Base-by-base conservation (phyloP, 2,329 filamentous ascomycete genomes). In the Venturia carpophila region DNA sequence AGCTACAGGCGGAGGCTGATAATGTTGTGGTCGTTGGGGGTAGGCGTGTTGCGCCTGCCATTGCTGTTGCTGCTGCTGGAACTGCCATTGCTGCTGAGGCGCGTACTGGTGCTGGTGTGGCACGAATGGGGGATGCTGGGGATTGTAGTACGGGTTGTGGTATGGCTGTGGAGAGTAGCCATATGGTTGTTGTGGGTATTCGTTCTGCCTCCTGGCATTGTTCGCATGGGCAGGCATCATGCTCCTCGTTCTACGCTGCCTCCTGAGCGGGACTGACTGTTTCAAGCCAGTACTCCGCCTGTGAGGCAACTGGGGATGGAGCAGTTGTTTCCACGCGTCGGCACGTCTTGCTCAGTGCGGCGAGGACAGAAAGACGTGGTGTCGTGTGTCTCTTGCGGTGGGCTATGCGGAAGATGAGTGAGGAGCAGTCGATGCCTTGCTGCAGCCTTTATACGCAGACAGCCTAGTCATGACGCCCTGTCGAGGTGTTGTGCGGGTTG, bases 31-130 rank as follows among this genome's bases (percentile, higher is more conserved):
- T 27, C 47, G 47, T 21, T 52, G 47, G 11, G 47, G 15, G 47
- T 52, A 52, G 47, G 47, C 47, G 3, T 52, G 75, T 56, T 73
- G 73, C 34, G 75, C 75, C 71, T 76, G 73, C 49, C 72, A 72
- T 67, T 76, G 76, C 67, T 75, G 75, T 66, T 71, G 73, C 66
- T 65, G 58, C 24, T 62, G 63, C 69, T 71, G 39, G 39, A 41
- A 76, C 66, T 75, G 75, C 68, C 71, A 72, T 66, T 75, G 76
- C 66, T 74, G 74, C 62, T 71, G 71, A 37, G 58, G 56, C 67
- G 72, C 69, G 67, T 75, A 75, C 45, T 73, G 76, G 62, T 75
- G 73, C 41, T 69, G 68, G 70, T 76, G 72, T 42, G 73, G 73
- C 21, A 73, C 70, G 63, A 73, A 68, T 7, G 47, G 30, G 15